phyloP scores from a whole-genome alignment of 768 basidiomycete genomes.

The Boletus subparvulus region DNA sequence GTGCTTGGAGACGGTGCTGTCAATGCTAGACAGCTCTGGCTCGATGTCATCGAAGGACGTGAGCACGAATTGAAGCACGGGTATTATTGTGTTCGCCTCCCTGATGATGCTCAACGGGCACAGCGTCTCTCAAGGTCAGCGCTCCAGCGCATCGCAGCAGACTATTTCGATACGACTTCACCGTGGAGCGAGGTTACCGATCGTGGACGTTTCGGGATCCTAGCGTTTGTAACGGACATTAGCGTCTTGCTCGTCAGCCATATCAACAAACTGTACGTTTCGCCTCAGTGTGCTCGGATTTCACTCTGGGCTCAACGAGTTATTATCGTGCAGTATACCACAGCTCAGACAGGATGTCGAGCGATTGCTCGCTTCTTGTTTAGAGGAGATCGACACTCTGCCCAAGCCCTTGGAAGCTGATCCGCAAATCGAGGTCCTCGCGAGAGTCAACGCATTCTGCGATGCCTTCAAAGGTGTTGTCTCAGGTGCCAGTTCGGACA shows the following conservation, averaged over 20 bases:
- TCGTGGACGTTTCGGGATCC: constrained; percentile 53
- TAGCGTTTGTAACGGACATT: constrained; percentile 49
- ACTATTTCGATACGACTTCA: constrained; percentile 46
- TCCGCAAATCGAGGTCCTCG: constrained; percentile 46
- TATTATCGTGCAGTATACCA: constrained; percentile 43
- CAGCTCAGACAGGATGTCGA: constrained; percentile 41
- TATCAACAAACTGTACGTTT: constrained; percentile 53
- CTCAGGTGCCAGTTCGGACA: constrained; percentile 34
- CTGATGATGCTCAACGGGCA: constrained; percentile 55
- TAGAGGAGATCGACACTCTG: constrained; percentile 30
- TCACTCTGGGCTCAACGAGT: background rate
- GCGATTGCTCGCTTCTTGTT: constrained; percentile 37
- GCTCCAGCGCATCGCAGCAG: constrained; percentile 36
- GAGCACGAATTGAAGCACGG: constrained; percentile 49
- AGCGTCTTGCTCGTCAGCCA: constrained; percentile 50
- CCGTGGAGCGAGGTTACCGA: constrained; percentile 56
- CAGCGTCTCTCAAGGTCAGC: constrained; percentile 36
- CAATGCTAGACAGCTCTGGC: constrained; percentile 45
- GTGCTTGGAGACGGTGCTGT: constrained; percentile 44
- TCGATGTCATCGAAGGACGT: constrained; percentile 50
- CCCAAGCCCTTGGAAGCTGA: constrained; percentile 41
- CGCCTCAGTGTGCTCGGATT: background rate
- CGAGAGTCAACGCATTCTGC: constrained; percentile 46
- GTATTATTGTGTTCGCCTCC: constrained; percentile 67
- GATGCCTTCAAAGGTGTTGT: constrained; percentile 35